A percentile compares a stretch with the other conserved stretches of the same genome.
Conservation (phyloP, 2,329 filamentous ascomycete genomes). For the Phyllosticta citriasiana region DNA sequence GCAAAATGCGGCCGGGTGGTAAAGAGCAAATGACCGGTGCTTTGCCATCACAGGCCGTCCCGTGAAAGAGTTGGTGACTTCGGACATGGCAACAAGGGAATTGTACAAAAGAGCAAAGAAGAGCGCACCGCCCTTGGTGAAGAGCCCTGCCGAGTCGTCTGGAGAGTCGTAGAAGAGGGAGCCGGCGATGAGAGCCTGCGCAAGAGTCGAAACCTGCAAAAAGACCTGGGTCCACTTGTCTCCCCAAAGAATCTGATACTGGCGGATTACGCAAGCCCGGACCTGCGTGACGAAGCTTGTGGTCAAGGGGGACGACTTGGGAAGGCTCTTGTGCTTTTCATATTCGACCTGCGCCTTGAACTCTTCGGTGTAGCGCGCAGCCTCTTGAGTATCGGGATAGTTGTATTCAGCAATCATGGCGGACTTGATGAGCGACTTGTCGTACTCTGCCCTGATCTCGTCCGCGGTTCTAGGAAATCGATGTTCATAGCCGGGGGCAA, state of each 20-base stretch:
- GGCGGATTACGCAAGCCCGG: conserved; percentile 45
- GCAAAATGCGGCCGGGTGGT: conserved; percentile 71
- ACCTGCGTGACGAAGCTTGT: conserved; percentile 35
- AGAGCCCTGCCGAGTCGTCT: conserved; percentile 48
- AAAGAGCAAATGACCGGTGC: conserved; percentile 75
- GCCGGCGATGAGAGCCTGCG: conserved; percentile 53
- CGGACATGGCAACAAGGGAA: conserved; percentile 52
- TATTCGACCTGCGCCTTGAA: conserved; percentile 45
- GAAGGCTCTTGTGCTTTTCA: conserved; percentile 47
- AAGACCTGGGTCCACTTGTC: conserved; percentile 55
- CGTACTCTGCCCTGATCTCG: conserved; percentile 38
- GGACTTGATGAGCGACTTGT: conserved; percentile 38
- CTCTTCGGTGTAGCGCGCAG: conserved; percentile 27
- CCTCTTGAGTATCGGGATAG: conserved; percentile 44
- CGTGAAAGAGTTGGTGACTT: conserved; percentile 49
- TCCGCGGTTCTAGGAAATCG: conserved; percentile 33
- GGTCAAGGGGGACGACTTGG: conserved; percentile 45
- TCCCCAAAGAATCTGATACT: conserved; percentile 57
- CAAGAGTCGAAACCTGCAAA: conserved; percentile 48
- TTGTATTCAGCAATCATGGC: conserved; percentile 47
- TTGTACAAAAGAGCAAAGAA: conserved; percentile 58
- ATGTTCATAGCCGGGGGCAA: conserved; percentile 30
- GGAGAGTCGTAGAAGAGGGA: conserved; percentile 60
- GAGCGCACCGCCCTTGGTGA: conserved; percentile 52
- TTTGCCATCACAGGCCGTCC: conserved; percentile 77